Conservation (phyloP, 225 moss, liverwort and hornwort genomes). For the Polytrichum formosum region DNA sequence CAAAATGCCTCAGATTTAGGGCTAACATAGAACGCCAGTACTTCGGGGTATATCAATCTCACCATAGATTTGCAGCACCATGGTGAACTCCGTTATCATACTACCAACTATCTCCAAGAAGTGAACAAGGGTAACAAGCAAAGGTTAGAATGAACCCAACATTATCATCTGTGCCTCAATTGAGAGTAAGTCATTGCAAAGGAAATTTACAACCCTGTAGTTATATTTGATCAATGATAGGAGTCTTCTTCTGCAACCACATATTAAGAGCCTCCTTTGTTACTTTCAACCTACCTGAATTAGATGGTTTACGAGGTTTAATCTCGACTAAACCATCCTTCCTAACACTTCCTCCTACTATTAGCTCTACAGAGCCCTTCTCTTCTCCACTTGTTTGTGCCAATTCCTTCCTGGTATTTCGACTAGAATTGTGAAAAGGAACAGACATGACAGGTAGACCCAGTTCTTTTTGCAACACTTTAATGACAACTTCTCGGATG, state of each 20-base stretch:
- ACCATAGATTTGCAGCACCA: no score
- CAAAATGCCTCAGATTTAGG: no score
- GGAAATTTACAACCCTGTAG: no score
- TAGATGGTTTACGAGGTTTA: constrained; percentile 61
- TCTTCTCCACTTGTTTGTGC: constrained; percentile 4
- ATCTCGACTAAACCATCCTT: constrained; percentile 23
- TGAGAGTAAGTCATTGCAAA: no score
- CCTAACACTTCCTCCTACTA: constrained; percentile 13
- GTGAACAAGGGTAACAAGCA: no score
- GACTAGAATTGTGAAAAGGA: constrained; percentile 26
- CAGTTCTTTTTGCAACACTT: constrained; percentile 74
- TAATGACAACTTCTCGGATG: constrained; percentile 63
- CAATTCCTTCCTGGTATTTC: background rate
- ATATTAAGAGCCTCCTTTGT: constrained; percentile 61
- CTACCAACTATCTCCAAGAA: no score
- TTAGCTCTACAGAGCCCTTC: constrained; percentile 7
- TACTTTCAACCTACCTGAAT: constrained; percentile 84
- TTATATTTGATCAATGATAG: constrained; percentile 14
- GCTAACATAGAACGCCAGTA: no score
- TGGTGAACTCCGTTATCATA: no score
- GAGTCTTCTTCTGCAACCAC: constrained; percentile 65
- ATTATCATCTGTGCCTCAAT: no score
- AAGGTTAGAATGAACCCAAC: no score
- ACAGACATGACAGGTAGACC: constrained; percentile 56
- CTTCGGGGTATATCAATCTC: no score